Conservation (phyloP, 1,139 yeast species). For the Geotrichum carabidarum region DNA sequence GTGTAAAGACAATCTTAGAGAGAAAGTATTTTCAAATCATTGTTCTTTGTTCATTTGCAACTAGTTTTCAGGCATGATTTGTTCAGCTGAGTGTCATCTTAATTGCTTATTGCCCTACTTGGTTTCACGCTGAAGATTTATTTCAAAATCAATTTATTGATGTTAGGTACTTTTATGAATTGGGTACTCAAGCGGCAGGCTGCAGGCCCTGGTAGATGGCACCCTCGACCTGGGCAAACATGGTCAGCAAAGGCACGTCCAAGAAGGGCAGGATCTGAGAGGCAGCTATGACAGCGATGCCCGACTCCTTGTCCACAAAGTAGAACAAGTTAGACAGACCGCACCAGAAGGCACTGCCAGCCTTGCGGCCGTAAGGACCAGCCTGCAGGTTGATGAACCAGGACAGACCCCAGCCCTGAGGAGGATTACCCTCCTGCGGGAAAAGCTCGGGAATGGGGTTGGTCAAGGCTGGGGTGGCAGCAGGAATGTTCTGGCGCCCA, state of each 20-base stretch:
- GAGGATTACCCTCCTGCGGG: constrained; percentile 25
- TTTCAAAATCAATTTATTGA: too few species aligned
- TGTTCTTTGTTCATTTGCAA: background rate
- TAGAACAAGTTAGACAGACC: constrained; percentile 46
- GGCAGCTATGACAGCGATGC: constrained; percentile 45
- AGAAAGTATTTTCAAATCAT: background rate
- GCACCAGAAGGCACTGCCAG: constrained; percentile 44
- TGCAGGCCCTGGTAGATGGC: constrained; percentile 15
- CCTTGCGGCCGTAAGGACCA: constrained; percentile 39
- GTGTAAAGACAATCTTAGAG: background rate
- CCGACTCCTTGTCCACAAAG: constrained; percentile 46
- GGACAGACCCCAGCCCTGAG: constrained; percentile 29
- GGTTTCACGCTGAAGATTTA: background rate
- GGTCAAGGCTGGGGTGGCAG: constrained; percentile 21
- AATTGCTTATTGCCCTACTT: too few species aligned
- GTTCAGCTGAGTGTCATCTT: background rate
- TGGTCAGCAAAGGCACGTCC: constrained; percentile 19
- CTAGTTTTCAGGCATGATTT: background rate
- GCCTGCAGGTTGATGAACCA: constrained; percentile 19
- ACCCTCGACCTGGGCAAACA: constrained; percentile 22
- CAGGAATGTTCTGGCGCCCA: constrained; percentile 22
- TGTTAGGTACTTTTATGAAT: too few species aligned
- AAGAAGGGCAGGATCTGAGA: constrained; percentile 40
- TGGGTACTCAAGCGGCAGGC: too few species aligned
- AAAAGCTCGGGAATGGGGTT: constrained; percentile 24